Evolutionary conservation across 306 rosid species (phyloP).

Genomic region (Trifolium pratense): DNA sequence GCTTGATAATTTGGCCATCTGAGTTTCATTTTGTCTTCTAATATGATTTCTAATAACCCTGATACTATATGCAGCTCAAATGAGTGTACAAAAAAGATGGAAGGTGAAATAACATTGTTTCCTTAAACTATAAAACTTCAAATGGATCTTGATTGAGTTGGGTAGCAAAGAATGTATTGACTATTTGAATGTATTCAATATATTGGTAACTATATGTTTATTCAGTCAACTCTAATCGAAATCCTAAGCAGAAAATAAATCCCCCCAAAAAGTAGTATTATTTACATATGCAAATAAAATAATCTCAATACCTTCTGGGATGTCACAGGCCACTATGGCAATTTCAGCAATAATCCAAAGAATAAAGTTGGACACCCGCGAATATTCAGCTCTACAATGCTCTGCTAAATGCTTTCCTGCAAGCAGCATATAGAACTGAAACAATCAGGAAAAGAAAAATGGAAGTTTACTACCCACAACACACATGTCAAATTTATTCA

Average conservation of each 20-base stretch:
- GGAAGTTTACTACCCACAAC: not conserved
- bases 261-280: not conserved
- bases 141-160: not conserved
- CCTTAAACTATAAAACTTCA: slow-evolving; percentile 30
- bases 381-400: slow-evolving; percentile 89
- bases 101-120: not conserved
- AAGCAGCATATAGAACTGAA: slow-evolving; percentile 42
- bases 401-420: slow-evolving; percentile 98
- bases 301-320: slow-evolving; percentile 81
- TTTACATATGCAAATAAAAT: slow-evolving; percentile 1
- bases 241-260: slow-evolving; percentile 28
- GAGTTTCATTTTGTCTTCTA: slow-evolving; percentile 13
- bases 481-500: too few species aligned
- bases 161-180: not conserved
- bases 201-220: slow-evolving; percentile 5
- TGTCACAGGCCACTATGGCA: slow-evolving; percentile 93
- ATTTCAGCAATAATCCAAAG: slow-evolving; percentile 96
- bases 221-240: not conserved
- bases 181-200: slow-evolving; percentile 21
- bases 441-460: not conserved
- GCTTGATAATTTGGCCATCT: not conserved
- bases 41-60: slow-evolving; percentile 10
- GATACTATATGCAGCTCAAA: not conserved
- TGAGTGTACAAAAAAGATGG: too few species aligned
- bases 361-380: slow-evolving; percentile 68